Evolutionary conservation across 148 eudicot genomes (phyloP).

Genomic region (Vaccinium corymbosum): DNA sequence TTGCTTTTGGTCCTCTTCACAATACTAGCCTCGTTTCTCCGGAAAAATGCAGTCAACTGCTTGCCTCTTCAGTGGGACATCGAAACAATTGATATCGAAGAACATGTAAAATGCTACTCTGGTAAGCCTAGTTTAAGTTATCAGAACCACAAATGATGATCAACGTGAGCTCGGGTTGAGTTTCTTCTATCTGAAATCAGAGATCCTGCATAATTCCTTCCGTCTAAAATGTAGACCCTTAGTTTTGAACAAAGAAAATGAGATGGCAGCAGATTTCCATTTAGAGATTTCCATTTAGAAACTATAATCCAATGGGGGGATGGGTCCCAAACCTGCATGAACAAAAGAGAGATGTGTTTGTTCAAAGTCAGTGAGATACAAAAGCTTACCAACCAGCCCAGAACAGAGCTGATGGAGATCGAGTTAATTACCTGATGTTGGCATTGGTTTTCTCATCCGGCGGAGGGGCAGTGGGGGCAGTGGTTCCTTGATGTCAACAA

Average conservation of each 20-base stretch:
- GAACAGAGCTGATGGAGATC: background rate
- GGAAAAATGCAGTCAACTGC: background rate
- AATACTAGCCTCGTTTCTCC: background rate
- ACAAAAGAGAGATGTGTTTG: background rate
- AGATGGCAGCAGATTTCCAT: background rate
- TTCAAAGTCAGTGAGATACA: background rate
- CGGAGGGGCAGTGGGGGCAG: slow-evolving; percentile 24
- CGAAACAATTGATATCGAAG: background rate
- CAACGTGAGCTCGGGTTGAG: background rate
- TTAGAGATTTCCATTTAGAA: background rate
- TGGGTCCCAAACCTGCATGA: slow-evolving; percentile 35
- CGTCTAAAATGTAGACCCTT: background rate
- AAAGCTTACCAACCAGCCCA: background rate
- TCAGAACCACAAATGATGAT: background rate
- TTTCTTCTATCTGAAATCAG: background rate
- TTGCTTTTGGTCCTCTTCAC: slow-evolving; percentile 3
- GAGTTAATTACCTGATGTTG: slow-evolving; percentile 49
- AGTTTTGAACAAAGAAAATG: background rate
- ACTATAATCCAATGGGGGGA: slow-evolving; percentile 18
- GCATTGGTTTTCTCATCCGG: slow-evolving; percentile 53
- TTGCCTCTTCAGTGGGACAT: background rate
- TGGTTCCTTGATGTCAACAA: slow-evolving; percentile 53
- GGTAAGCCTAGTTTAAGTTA: background rate
- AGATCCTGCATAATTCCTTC: background rate
- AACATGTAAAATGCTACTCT: background rate